A percentile compares a stretch with the other conserved stretches of the same genome.
Conservation (phyloP, 768 basidiomycete species). For the Trametes villosa region DNA sequence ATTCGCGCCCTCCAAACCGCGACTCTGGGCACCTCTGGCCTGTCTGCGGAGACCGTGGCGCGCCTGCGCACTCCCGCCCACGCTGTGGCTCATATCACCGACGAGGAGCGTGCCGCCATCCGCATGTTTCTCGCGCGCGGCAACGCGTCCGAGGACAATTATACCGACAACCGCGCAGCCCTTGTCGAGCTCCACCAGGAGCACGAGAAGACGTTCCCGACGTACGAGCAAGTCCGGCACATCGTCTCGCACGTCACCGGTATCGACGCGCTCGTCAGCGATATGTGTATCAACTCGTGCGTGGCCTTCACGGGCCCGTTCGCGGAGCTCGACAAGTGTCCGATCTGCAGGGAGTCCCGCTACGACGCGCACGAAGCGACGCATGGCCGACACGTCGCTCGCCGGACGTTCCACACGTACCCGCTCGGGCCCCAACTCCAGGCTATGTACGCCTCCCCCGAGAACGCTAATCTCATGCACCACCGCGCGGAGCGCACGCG, state of each 20-base stretch:
- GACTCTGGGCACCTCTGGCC: neutral
- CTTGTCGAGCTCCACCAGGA: constrained; percentile 8
- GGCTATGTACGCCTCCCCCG: constrained; percentile 33
- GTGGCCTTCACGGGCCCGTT: neutral
- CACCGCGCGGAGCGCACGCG: constrained; percentile 31
- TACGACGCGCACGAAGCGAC: neutral
- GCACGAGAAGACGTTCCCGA: constrained; percentile 17
- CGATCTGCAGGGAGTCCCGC: neutral
- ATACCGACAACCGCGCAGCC: neutral
- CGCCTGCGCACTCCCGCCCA: neutral
- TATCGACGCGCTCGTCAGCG: neutral
- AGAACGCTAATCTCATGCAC: constrained; percentile 32
- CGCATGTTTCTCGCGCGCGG: constrained; percentile 4
- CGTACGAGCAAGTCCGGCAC: constrained; percentile 36
- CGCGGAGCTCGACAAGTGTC: neutral
- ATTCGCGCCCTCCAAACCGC: neutral
- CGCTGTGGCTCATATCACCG: neutral
- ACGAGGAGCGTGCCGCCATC: neutral
- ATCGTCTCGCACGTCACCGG: constrained; percentile 33
- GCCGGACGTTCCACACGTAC: constrained; percentile 40
- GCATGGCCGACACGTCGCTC: constrained; percentile 27
- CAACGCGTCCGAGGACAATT: neutral
- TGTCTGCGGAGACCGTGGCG: neutral
- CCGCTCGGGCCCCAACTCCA: constrained; percentile 48
- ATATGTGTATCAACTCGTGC: neutral